Evolutionary conservation across 768 basidiomycete genomes (phyloP).

Genomic region (Hysterangium stoloniferum): DNA sequence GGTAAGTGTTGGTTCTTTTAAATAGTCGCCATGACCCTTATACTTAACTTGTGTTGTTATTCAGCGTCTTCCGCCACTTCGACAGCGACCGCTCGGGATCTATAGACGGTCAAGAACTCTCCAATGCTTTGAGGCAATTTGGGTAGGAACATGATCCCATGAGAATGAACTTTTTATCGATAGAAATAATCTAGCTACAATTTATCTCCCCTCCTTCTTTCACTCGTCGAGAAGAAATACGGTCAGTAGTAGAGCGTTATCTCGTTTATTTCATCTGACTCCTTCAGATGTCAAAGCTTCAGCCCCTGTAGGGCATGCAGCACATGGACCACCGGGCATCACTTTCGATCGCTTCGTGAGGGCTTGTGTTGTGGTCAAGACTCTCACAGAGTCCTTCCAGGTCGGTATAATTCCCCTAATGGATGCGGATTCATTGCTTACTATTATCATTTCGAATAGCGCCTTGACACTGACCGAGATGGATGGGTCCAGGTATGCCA

Average conservation of each 20-base stretch:
- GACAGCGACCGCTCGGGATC: slow-evolving; percentile 78
- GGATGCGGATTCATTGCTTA: neutral
- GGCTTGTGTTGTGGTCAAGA: slow-evolving; percentile 76
- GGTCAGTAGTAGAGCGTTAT: slow-evolving; percentile 37
- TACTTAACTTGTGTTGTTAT: neutral
- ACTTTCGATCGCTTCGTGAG: slow-evolving; percentile 83
- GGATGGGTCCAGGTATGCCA: slow-evolving; percentile 46
- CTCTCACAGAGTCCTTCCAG: slow-evolving; percentile 65
- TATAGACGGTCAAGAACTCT: slow-evolving; percentile 65
- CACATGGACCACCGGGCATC: slow-evolving; percentile 46
- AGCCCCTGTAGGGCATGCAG: slow-evolving; percentile 22
- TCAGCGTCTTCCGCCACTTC: slow-evolving; percentile 69
- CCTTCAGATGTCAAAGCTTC: slow-evolving; percentile 50
- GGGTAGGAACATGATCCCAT: slow-evolving; percentile 35
- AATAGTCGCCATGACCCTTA: neutral
- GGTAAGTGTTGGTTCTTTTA: slow-evolving; percentile 3
- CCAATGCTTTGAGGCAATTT: slow-evolving; percentile 63
- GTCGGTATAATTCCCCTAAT: neutral
- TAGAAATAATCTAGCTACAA: slow-evolving; percentile 38
- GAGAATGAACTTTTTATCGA: neutral
- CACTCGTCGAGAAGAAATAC: slow-evolving; percentile 71
- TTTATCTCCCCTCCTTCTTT: slow-evolving; percentile 56
- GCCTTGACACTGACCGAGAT: slow-evolving; percentile 55
- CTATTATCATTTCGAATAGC: slow-evolving; percentile 3
- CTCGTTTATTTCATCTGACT: slow-evolving; percentile 5